Base-by-base conservation (phyloP, 2,329 filamentous ascomycete genomes). In the Sarocladiaceae sp. region DNA sequence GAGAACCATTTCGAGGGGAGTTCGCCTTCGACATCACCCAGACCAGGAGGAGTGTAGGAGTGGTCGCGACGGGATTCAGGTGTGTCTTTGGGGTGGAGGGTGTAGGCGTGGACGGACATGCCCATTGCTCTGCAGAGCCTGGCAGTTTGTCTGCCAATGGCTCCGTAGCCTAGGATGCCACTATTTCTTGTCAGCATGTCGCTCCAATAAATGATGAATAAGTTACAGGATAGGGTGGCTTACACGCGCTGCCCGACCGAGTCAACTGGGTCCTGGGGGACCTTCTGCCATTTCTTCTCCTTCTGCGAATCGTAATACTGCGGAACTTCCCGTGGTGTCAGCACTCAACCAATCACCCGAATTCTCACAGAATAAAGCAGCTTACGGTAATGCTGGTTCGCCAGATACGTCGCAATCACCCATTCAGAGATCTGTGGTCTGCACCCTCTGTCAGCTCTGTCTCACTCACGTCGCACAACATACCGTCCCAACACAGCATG, bases 91-190 rank as follows among this genome's bases (percentile, higher is more conserved):
- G 86, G 79, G 23, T 80, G 81, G 0, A 87, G 83, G 0, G 88
- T 93, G 70, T 87, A 91, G 1, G 88, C 88, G 62, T 90, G 75
- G 0, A 93, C 80, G 25, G 82, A 75, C 78, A 89, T 85, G 17
- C 88, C 88, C 59, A 90, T 66, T 2, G 85, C 84, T 13, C 74
- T 74, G 11, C 79, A 79, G 3, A 89, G 75, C 8, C 76, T 73
- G 3, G 77, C 79, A 4, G 70, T 70, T 53, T 82, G 78, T 1
- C 78, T 70, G 8, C 78, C 78, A 51, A 82, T 80, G 51, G 68
- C 70, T 13, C 78, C 78, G 55, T 82, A 82, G 7, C 78, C 78
- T 3, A 82, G 66, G 22, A 81, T 76, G 2, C 76, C 76, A 44
- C 75, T 77, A 55, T 3, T 10, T 13, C 26, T 7, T 4, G 42